A percentile compares a stretch with the other conserved stretches of the same genome.
Evolutionary conservation across 306 rosid genomes (phyloP).

Genomic region (Crotalaria pallida): DNA sequence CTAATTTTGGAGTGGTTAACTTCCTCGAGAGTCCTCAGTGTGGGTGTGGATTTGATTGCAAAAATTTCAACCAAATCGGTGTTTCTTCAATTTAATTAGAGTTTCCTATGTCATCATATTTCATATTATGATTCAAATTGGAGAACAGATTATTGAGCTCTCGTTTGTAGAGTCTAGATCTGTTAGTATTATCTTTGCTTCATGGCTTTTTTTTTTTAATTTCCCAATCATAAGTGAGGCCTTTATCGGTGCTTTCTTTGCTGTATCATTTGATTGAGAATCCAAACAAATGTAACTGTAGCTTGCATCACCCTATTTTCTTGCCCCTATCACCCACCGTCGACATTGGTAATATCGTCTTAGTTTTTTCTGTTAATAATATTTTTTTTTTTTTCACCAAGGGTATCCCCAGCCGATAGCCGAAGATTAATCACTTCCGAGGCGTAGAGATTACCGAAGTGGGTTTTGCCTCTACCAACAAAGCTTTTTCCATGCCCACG

Average conservation of each 20-base stretch:
- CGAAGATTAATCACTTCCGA: too few relatives aligned
- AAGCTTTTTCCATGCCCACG: too few relatives aligned
- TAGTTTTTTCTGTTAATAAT: neutral
- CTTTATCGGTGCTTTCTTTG: neutral
- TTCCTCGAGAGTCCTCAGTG: slow-evolving; percentile 34
- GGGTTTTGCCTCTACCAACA: too few relatives aligned
- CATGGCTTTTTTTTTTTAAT: neutral
- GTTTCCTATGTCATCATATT: neutral
- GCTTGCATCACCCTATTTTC: neutral
- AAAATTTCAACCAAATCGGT: neutral
- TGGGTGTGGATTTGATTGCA: slow-evolving; percentile 34
- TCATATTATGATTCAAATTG: neutral
- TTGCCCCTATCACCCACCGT: neutral
- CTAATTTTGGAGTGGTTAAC: slow-evolving; percentile 7
- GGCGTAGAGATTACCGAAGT: too few relatives aligned
- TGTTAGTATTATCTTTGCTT: too few relatives aligned
- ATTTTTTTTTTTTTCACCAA: neutral
- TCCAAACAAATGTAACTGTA: neutral
- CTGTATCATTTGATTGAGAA: neutral
- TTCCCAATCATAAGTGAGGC: neutral
- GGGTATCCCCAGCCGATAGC: too few relatives aligned
- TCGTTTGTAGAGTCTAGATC: neutral
- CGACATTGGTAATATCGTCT: neutral
- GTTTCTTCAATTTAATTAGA: slow-evolving; percentile 20
- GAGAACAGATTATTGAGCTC: neutral